These are phyloP conservation scores for Corylus americana DNA, from an alignment of 306 rosid species.

Conservation along the genomic window DNA sequence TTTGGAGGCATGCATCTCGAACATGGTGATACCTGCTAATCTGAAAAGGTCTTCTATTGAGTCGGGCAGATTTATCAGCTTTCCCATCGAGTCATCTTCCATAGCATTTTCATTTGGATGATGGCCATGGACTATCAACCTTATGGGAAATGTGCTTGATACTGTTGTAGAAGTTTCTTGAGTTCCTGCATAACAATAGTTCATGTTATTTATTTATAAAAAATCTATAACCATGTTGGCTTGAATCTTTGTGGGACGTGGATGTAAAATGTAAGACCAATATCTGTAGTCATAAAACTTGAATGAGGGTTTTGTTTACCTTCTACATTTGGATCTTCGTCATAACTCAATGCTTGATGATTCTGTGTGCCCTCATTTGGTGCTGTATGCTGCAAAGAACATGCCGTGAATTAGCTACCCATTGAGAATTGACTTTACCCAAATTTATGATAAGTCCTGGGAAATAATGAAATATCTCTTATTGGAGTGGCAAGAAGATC, in stretches of 20 bases:
- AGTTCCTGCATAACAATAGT: conserved; percentile 42
- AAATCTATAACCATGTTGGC: background rate
- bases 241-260: conserved; percentile 3
- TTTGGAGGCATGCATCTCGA: conserved; percentile 29
- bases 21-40: conserved; percentile 61
- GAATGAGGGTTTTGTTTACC: conserved; percentile 46
- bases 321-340: conserved; percentile 37
- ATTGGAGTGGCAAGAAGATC: background rate
- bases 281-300: background rate
- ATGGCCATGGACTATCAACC: conserved; percentile 69
- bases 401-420: conserved; percentile 7
- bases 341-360: conserved; percentile 31
- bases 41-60: conserved; percentile 63
- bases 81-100: conserved; percentile 44
- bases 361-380: conserved; percentile 34
- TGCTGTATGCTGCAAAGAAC: conserved; percentile 52
- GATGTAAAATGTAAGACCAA: background rate
- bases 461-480: background rate
- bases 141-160: conserved; percentile 36
- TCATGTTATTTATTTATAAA: conserved; percentile 6
- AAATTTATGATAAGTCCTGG: background rate
- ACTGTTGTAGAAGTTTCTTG: conserved; percentile 30
- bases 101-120: conserved; percentile 57
- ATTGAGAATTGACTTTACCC: background rate
- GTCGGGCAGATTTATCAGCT: conserved; percentile 70